These are phyloP conservation scores for Piper betle DNA, from an alignment of 164 flowering plant species.

Conservation along the genomic window DNA sequence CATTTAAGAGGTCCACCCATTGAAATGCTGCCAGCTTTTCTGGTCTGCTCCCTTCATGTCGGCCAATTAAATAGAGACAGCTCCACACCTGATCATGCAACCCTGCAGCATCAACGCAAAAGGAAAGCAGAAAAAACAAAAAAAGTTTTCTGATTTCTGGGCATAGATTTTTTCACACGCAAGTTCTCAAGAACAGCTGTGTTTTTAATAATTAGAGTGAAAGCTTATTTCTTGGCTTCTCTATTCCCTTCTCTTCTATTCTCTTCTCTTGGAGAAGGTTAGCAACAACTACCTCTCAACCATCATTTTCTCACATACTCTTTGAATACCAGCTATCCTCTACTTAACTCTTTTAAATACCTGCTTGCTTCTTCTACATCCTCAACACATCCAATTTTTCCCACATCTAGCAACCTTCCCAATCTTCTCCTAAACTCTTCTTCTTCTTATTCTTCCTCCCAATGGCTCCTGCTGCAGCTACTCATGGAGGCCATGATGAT, in stretches of 20 bases:
- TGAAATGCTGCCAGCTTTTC: too few relatives aligned
- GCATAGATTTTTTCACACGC: not conserved
- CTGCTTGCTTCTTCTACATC: not conserved
- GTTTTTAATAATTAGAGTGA: too few relatives aligned
- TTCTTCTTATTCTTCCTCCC: too few relatives aligned
- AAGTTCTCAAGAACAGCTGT: not conserved
- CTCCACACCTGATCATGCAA: too few relatives aligned
- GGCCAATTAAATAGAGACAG: too few relatives aligned
- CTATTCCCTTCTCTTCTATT: not conserved
- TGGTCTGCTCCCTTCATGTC: too few relatives aligned
- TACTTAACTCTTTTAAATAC: constrained; percentile 5
- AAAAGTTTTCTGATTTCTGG: too few relatives aligned
- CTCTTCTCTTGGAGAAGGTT: not conserved
- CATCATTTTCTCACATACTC: constrained; percentile 16
- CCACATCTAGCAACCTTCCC: not conserved
- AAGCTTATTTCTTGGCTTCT: not conserved
- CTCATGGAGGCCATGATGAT: too few relatives aligned
- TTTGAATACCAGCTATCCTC: constrained; percentile 18
- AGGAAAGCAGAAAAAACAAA: too few relatives aligned
- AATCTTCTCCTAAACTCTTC: not conserved
- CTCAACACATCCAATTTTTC: not conserved
- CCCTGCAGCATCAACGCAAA: too few relatives aligned
- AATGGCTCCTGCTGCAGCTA: constrained; percentile 22
- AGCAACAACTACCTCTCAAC: constrained; percentile 19
- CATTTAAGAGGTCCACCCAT: too few relatives aligned